These are phyloP conservation scores for Cladosporium sp. DNA, from an alignment of 2,329 filamentous ascomycete species.

Conservation along the genomic window DNA sequence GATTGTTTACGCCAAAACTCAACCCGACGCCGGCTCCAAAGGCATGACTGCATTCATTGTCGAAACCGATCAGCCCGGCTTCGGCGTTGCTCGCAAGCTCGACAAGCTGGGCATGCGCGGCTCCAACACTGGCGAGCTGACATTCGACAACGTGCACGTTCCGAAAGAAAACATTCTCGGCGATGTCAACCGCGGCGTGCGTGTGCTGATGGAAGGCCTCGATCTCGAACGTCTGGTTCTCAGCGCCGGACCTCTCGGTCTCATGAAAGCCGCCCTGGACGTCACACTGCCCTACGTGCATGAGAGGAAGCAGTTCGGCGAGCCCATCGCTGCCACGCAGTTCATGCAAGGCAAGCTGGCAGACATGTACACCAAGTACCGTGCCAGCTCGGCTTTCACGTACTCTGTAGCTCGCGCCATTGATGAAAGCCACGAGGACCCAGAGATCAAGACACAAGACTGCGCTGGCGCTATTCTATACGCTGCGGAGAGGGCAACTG, in stretches of 20 bases:
- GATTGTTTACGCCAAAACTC: slow-evolving; percentile 95
- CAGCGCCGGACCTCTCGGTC: slow-evolving; percentile 80
- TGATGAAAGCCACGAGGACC: slow-evolving; percentile 53
- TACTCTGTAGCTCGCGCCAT: slow-evolving; percentile 75
- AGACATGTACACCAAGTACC: slow-evolving; percentile 95
- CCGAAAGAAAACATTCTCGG: slow-evolving; percentile 78
- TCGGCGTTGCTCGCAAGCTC: slow-evolving; percentile 82
- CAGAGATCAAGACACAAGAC: slow-evolving; percentile 72
- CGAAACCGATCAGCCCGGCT: slow-evolving; percentile 66
- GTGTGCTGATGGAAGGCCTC: slow-evolving; percentile 91
- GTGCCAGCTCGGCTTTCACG: slow-evolving; percentile 79
- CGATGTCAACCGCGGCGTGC: slow-evolving; percentile 72
- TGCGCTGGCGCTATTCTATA: slow-evolving; percentile 93
- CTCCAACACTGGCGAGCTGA: slow-evolving; percentile 89
- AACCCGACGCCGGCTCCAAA: slow-evolving; percentile 72
- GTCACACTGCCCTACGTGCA: slow-evolving; percentile 84
- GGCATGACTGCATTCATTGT: slow-evolving; percentile 95
- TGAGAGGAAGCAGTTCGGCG: slow-evolving; percentile 80
- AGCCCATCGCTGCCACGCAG: slow-evolving; percentile 85
- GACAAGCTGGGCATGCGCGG: slow-evolving; percentile 99
- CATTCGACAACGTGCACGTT: slow-evolving; percentile 88
- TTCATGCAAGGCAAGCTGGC: slow-evolving; percentile 88
- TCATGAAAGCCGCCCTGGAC: slow-evolving; percentile 91
- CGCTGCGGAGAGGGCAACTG: slow-evolving; percentile 83
- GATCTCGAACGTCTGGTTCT: slow-evolving; percentile 92